Evolutionary conservation across 257 asterid species (phyloP).

Genomic region (Rauvolfia tetraphylla): DNA sequence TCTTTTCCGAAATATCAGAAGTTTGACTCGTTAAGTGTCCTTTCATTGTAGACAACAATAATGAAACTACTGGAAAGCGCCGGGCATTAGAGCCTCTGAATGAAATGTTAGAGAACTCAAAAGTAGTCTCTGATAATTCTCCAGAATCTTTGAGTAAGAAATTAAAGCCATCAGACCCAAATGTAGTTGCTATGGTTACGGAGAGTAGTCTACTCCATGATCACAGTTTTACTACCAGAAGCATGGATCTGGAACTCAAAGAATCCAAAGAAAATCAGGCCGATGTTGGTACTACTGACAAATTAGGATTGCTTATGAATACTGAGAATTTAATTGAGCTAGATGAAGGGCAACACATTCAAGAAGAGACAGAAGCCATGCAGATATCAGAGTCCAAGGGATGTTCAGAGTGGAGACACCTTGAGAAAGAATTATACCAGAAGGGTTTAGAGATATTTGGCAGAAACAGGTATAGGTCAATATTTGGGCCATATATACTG

Average conservation of each 20-base stretch:
- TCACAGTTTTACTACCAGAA: conserved; percentile 22
- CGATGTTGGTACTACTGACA: conserved; percentile 23
- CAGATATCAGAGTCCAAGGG: conserved; percentile 23
- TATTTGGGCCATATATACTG: neutral
- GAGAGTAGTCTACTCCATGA: conserved; percentile 22
- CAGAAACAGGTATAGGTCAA: conserved; percentile 62
- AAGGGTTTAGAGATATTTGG: conserved; percentile 96
- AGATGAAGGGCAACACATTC: conserved; percentile 32
- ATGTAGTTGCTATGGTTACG: conserved; percentile 19
- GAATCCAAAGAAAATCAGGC: conserved; percentile 30
- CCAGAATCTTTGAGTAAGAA: conserved; percentile 44
- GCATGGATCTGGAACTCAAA: conserved; percentile 23
- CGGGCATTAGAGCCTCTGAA: conserved; percentile 31
- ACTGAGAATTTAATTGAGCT: conserved; percentile 24
- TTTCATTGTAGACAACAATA: conserved; percentile 34
- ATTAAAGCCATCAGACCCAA: conserved; percentile 37
- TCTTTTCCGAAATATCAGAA: neutral
- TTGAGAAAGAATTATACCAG: conserved; percentile 81
- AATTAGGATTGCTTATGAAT: conserved; percentile 20
- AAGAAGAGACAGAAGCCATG: conserved; percentile 29
- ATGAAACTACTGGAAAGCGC: conserved; percentile 37
- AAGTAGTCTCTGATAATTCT: conserved; percentile 32
- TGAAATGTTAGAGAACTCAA: conserved; percentile 23
- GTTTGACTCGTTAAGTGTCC: conserved; percentile 11
- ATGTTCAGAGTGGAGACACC: conserved; percentile 64